Percentiles rank a stretch among this genome's conserved stretches.
Conservation (phyloP, 805 yeast genomes). For the Saccharomycopsis sp. region DNA sequence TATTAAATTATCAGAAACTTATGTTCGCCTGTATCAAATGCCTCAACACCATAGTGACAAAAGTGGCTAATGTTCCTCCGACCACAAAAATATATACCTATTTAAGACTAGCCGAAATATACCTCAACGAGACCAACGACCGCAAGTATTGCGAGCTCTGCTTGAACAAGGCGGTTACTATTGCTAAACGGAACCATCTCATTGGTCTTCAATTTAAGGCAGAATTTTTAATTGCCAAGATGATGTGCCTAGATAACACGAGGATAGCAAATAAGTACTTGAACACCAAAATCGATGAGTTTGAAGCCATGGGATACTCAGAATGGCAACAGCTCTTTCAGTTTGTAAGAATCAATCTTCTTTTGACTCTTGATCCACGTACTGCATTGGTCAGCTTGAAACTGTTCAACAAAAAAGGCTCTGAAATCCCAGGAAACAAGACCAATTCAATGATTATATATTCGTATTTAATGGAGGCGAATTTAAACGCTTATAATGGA, state of each 20-base stretch:
- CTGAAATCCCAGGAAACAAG: neutral
- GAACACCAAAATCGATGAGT: constrained; percentile 13
- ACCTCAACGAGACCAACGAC: constrained; percentile 15
- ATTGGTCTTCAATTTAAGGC: constrained; percentile 15
- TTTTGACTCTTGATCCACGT: constrained; percentile 9
- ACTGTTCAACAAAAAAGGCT: constrained; percentile 4
- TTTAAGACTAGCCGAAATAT: constrained; percentile 17
- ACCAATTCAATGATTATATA: neutral
- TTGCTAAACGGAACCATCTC: constrained; percentile 8
- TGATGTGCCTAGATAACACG: constrained; percentile 9
- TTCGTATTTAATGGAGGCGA: constrained; percentile 11
- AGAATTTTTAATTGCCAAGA: constrained; percentile 14
- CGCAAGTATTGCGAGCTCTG: constrained; percentile 7
- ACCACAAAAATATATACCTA: constrained; percentile 9
- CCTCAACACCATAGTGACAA: constrained; percentile 11
- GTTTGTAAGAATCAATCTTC: constrained; percentile 7
- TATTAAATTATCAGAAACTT: constrained; percentile 9
- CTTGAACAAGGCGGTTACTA: constrained; percentile 19
- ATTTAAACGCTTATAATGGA: constrained; percentile 12
- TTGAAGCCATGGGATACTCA: constrained; percentile 9
- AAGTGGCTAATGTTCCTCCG: constrained; percentile 11
- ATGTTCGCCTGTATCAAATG: constrained; percentile 16
- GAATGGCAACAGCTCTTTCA: constrained; percentile 17
- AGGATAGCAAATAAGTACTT: constrained; percentile 14
- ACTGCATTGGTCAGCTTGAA: constrained; percentile 6